Evolutionary conservation across 1,284 basidiomycete species (phyloP).

Genomic region (Malassezia brasiliensis): DNA sequence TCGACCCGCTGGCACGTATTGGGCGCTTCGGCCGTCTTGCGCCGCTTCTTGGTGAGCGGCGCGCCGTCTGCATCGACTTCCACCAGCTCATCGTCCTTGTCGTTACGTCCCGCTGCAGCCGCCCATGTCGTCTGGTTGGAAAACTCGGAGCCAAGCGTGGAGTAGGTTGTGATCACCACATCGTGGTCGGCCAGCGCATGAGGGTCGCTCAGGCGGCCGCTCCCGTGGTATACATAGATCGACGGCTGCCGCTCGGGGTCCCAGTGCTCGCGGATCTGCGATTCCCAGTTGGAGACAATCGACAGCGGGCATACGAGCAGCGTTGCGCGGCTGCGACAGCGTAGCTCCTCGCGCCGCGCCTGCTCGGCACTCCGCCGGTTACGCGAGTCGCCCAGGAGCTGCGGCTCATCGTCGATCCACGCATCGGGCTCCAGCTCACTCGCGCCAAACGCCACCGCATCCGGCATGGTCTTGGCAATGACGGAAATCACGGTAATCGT

Average conservation of each 20-base stretch:
- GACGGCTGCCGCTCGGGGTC: constrained; percentile 35
- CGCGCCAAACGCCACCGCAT: constrained; percentile 62
- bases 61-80: background rate
- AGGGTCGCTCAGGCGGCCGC: constrained; percentile 73
- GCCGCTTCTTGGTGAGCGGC: constrained; percentile 47
- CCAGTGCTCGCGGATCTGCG: constrained; percentile 84
- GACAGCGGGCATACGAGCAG: constrained; percentile 94
- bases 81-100: constrained; percentile 8
- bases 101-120: constrained; percentile 15
- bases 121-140: constrained; percentile 61
- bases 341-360: constrained; percentile 31
- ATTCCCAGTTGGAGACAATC: constrained; percentile 96
- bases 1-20: constrained; percentile 89
- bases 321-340: constrained; percentile 66
- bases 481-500: constrained; percentile 85
- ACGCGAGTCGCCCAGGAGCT: constrained; percentile 14
- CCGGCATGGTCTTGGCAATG: constrained; percentile 69
- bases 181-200: constrained; percentile 82
- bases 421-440: background rate
- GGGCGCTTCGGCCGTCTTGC: constrained; percentile 56
- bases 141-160: constrained; percentile 87
- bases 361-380: constrained; percentile 20
- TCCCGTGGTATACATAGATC: constrained; percentile 93
- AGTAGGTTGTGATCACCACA: constrained; percentile 93
- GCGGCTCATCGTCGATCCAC: constrained; percentile 11